Evolutionary conservation across 78 protist genomes (phyloP), one percentile per base, ranked within the genome.

Genomic region (Fonticula alba): DNA sequence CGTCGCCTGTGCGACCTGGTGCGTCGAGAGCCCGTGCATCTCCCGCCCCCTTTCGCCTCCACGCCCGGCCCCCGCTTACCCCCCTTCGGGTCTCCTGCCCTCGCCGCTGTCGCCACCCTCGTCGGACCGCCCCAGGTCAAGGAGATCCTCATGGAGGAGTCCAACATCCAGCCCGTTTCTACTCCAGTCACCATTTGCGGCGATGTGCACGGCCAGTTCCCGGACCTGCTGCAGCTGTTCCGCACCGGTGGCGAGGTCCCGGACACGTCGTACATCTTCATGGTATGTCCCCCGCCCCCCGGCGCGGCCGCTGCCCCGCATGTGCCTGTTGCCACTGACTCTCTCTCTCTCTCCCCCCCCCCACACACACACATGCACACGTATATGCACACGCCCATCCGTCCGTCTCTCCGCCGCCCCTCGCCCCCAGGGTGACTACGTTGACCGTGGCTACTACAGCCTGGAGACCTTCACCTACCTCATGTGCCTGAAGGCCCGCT

Each of bases 351-450:
- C n/a, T n/a, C n/a, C n/a, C n/a, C n/a, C n/a, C n/a, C n/a, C n/a
- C n/a, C n/a, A n/a, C n/a, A n/a, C n/a, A n/a, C n/a, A n/a, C n/a
- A n/a, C n/a, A n/a, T n/a, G n/a, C n/a, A 29, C 4, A 57, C 35
- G 20, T n/a, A 17, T 13, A 11, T 37, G 1, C 47, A 55, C 47
- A 61, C 20, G 3, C 20, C 38, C 27, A 4, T 59, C 73, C 10
- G 11, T 15, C 10, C 33, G 3, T 36, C 3, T 61, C n/a, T n/a
- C n/a, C n/a, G n/a, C n/a, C n/a, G n/a, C n/a, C n/a, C n/a, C n/a
- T n/a, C n/a, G n/a, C n/a, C n/a, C n/a, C n/a, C 64, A 88, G 95
- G 98, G 98, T 11, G 98, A 93, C 67, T 93, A 74, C 50, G 98
- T 93, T 2, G 98, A 93, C 58, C 79, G 98, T n/a, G 97, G 97